Base-by-base conservation (phyloP, 1,139 yeast species). In the Scheffersomyces lignicola region DNA sequence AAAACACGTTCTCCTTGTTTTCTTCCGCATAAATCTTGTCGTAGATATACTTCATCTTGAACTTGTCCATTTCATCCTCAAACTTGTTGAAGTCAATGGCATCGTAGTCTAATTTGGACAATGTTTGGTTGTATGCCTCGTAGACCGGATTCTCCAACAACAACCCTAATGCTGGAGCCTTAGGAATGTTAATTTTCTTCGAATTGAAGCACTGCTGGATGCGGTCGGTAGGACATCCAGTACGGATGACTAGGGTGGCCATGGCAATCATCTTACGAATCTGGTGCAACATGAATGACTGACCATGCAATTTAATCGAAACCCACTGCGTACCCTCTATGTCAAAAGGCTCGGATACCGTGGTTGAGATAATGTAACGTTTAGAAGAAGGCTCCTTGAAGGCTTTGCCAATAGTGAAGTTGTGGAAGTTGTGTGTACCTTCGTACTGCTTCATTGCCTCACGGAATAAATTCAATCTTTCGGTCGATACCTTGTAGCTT, bases 211-310 rank as follows among this genome's bases (percentile, higher is more conserved):
- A 86, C 51, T 87, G 85, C n/a, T 67, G 57, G 44, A 92, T 86
- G 47, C 95, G 76, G 14, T 73, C 72, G 20, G 77, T 57, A 3
- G 97, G 96, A 52, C 92, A 78, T 12, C 96, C 92, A 14, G 94
- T 82, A 52, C 98, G 77, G 20, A 90, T 80, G 12, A 86, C 79
- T 37, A 92, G 69, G 0, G 90, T 78, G 1, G 95, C 96, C 95
- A 92, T 84, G 18, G 97, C 94, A 40, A 94, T 88, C 99, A 92
- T 92, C 58, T 92, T 92, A 58, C 99, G 80, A 53, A 92, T 92
- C 69, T 92, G 99, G 61, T 92, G 98, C 43, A 92, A 72, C 99
- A 94, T 94, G 60, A 92, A 92, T 7, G 97, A 88, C 62, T 92
- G 98, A 3, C 99, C 99, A 56, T 92, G 98, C 43, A 92, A 87